phyloP scores from a whole-genome alignment of 1,284 basidiomycete genomes.

The Lignosus rhinocerotis region DNA sequence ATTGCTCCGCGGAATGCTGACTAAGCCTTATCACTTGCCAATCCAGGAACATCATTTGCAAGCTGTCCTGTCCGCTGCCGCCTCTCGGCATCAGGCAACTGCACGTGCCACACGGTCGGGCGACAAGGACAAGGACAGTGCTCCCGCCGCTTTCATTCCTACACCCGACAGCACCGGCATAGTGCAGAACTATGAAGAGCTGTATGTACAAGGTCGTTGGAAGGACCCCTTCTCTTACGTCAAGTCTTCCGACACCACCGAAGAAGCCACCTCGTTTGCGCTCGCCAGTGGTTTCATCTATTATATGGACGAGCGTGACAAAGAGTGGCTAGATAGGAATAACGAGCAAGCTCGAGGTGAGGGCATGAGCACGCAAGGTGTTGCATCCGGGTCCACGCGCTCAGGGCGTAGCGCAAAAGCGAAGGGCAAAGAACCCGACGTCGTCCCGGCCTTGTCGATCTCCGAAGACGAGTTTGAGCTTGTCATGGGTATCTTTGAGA shows the following conservation, averaged over 20 bases:
- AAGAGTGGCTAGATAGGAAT: slow-evolving; percentile 91
- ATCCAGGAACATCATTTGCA: slow-evolving; percentile 91
- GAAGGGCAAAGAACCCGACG: slow-evolving; percentile 78
- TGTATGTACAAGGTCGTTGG: slow-evolving; percentile 75
- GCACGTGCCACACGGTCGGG: slow-evolving; percentile 44
- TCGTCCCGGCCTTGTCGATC: slow-evolving; percentile 60
- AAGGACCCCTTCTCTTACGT: slow-evolving; percentile 81
- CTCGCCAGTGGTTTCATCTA: slow-evolving; percentile 78
- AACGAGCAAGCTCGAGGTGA: slow-evolving; percentile 89
- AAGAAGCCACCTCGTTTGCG: slow-evolving; percentile 66
- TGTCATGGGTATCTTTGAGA: slow-evolving; percentile 94
- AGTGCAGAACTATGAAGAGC: slow-evolving; percentile 71
- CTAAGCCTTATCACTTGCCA: slow-evolving; percentile 40
- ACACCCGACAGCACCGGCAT: slow-evolving; percentile 88
- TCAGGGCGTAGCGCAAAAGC: slow-evolving; percentile 71
- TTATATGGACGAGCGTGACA: slow-evolving; percentile 95
- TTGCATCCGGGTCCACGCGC: slow-evolving; percentile 52
- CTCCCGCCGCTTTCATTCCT: slow-evolving; percentile 80
- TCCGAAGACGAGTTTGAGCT: slow-evolving; percentile 93
- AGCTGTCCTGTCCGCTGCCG: slow-evolving; percentile 76
- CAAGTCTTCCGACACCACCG: slow-evolving; percentile 85
- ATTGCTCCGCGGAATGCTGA: slow-evolving; percentile 65
- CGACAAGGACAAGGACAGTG: slow-evolving; percentile 42
- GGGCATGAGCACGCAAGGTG: slow-evolving; percentile 77
- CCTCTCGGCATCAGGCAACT: slow-evolving; percentile 54